Evolutionary conservation across 805 yeast genomes (phyloP).

Genomic region (Zygotorulaspora chibaensis): DNA sequence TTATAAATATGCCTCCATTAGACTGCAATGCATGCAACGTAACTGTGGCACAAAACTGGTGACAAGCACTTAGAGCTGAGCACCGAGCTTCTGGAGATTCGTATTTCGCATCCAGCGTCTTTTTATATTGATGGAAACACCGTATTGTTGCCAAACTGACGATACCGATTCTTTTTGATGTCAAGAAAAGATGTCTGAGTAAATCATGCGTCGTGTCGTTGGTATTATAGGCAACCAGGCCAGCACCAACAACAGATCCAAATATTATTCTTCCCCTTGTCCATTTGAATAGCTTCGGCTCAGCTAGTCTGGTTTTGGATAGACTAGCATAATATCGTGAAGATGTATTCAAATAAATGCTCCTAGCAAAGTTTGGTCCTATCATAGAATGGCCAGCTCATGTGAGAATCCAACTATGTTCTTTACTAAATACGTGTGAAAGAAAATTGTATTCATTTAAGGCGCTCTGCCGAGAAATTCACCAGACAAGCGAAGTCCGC

Average conservation of each 20-base stretch:
- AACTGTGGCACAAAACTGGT: constrained; percentile 67
- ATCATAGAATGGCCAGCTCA: constrained; percentile 6
- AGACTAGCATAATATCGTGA: constrained; percentile 8
- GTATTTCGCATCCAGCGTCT: constrained; percentile 46
- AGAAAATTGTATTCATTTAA: no score
- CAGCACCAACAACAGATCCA: constrained; percentile 14
- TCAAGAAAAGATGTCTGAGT: constrained; percentile 25
- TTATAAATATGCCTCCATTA: constrained; percentile 91
- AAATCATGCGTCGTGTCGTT: constrained; percentile 27
- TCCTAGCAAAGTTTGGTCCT: constrained; percentile 1
- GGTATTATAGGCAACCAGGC: constrained; percentile 22
- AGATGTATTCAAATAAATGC: not conserved
- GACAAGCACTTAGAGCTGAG: constrained; percentile 60
- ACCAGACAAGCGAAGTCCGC: no score
- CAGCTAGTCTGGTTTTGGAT: not conserved
- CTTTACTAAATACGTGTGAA: no score
- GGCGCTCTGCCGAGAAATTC: no score
- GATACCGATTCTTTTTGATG: constrained; percentile 52
- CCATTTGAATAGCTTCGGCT: constrained; percentile 2
- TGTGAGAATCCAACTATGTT: no score
- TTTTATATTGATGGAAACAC: constrained; percentile 69
- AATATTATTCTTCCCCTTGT: constrained; percentile 8
- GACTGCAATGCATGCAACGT: constrained; percentile 73
- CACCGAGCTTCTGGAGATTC: constrained; percentile 43
- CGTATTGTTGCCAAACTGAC: constrained; percentile 64